A percentile compares a stretch with the other conserved stretches of the same genome.
Conservation (phyloP, 228 moss, liverwort and hornwort genomes). For the Sphagnum magellanicum region DNA sequence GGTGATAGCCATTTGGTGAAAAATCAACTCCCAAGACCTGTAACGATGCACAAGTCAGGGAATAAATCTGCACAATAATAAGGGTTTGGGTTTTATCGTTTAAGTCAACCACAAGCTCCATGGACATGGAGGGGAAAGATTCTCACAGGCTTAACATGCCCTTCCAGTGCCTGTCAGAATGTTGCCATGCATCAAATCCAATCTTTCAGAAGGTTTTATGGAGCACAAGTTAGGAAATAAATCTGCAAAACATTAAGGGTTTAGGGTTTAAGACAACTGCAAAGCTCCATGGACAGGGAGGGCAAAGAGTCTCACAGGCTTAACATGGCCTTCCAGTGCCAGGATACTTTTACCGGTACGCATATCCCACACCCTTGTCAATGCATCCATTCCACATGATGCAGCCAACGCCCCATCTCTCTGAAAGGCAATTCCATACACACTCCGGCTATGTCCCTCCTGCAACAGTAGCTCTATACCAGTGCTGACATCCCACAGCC, state of each 20-base stretch:
- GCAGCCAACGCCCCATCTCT: constrained; percentile 85
- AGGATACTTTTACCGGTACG: constrained; percentile 82
- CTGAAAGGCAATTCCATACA: constrained; percentile 91
- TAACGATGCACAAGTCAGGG: not conserved
- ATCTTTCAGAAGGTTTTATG: no score
- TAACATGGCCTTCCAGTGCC: constrained; percentile 94
- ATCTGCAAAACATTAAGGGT: no score
- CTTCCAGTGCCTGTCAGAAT: no score
- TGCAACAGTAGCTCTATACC: constrained; percentile 88
- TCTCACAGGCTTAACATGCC: no score
- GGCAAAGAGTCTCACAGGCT: constrained; percentile 34
- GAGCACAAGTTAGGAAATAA: no score
- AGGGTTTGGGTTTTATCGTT: no score
- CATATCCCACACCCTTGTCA: constrained; percentile 95
- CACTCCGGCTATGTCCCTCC: constrained; percentile 94
- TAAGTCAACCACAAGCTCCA: no score
- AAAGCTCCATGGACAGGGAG: no score
- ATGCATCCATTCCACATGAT: constrained; percentile 93
- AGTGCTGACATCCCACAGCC: constrained; percentile 93
- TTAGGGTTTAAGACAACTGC: no score
- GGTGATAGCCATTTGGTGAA: constrained; percentile 94
- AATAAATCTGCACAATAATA: no score
- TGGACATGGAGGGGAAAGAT: no score
- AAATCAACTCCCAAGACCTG: constrained; percentile 85
- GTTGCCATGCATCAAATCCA: no score